These are phyloP conservation scores for Argentina anserina DNA, from an alignment of 306 rosid species.

Conservation along the genomic window DNA sequence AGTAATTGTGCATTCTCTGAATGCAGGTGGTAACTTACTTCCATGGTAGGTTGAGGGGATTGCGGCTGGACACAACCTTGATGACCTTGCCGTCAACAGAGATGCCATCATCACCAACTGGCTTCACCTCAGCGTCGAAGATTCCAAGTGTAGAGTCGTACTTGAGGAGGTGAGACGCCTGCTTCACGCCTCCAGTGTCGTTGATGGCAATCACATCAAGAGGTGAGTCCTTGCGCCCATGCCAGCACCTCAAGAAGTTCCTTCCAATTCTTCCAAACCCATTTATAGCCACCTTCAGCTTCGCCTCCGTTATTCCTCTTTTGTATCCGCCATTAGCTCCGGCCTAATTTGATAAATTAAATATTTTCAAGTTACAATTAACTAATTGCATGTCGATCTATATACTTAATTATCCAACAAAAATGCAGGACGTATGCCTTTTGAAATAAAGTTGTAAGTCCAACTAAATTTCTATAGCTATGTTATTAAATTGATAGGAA, in stretches of 20 bases:
- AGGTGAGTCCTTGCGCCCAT: slow-evolving; percentile 94
- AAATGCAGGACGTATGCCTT: neutral
- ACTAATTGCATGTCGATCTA: neutral
- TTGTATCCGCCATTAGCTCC: slow-evolving; percentile 61
- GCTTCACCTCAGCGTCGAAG: slow-evolving; percentile 91
- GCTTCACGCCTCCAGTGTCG: slow-evolving; percentile 93
- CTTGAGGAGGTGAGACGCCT: slow-evolving; percentile 98
- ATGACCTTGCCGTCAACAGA: slow-evolving; percentile 89
- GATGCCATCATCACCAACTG: slow-evolving; percentile 56
- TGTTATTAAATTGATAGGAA: too few relatives aligned
- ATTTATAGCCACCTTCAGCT: slow-evolving; percentile 87
- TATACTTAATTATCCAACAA: neutral
- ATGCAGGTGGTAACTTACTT: slow-evolving; percentile 42
- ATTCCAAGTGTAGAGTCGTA: slow-evolving; percentile 95
- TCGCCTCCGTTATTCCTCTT: slow-evolving; percentile 68
- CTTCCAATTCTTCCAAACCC: slow-evolving; percentile 96
- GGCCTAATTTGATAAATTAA: slow-evolving; percentile 29
- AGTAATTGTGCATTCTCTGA: neutral
- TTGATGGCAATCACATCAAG: slow-evolving; percentile 89
- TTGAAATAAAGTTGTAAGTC: neutral
- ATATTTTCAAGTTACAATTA: neutral
- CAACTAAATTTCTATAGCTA: too few relatives aligned
- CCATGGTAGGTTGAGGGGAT: slow-evolving; percentile 88
- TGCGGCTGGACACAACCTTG: slow-evolving; percentile 79
- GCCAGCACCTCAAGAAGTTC: slow-evolving; percentile 98